Conservation (phyloP, 2,329 filamentous ascomycete genomes). For the Amauroascus niger region DNA sequence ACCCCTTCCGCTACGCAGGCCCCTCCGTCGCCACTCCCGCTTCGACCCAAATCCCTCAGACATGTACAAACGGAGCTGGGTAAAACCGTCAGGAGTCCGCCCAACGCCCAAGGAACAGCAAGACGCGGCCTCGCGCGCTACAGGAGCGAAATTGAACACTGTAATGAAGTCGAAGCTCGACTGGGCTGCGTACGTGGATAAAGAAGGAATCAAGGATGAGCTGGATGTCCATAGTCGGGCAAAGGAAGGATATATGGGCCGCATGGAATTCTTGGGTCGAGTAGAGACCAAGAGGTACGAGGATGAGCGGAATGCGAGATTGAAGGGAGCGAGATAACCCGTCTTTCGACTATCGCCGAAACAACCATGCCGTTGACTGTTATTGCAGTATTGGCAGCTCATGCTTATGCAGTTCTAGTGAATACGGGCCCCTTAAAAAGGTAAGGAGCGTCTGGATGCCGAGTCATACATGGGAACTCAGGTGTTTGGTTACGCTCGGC, state of each 20-base stretch:
- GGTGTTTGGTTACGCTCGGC: no score
- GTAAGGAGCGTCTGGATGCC: no score
- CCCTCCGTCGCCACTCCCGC: conserved; percentile 36
- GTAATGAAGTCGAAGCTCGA: conserved; percentile 57
- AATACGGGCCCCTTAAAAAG: no score
- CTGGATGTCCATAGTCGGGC: conserved; percentile 52
- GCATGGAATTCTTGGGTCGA: conserved; percentile 53
- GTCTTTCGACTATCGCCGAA: no score
- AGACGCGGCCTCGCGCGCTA: conserved; percentile 22
- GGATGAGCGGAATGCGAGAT: conserved; percentile 38
- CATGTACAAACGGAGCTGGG: conserved; percentile 37
- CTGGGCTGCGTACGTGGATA: conserved; percentile 55
- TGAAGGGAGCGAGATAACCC: not conserved
- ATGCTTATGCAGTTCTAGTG: no score
- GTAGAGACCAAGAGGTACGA: conserved; percentile 49
- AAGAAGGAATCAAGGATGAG: conserved; percentile 52
- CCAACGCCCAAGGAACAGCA: conserved; percentile 18
- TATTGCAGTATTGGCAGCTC: no score
- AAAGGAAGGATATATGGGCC: conserved; percentile 51
- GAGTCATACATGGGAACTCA: no score
- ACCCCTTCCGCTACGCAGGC: conserved; percentile 28
- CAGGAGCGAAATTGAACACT: conserved; percentile 54
- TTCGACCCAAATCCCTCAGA: conserved; percentile 41
- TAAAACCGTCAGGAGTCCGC: conserved; percentile 21
- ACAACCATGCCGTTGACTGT: no score